A percentile compares a stretch with the other conserved stretches of the same genome.
These are phyloP conservation scores for Batkoa obscura DNA, from an alignment of 371 early-diverging fungal species.

Conservation along the genomic window DNA sequence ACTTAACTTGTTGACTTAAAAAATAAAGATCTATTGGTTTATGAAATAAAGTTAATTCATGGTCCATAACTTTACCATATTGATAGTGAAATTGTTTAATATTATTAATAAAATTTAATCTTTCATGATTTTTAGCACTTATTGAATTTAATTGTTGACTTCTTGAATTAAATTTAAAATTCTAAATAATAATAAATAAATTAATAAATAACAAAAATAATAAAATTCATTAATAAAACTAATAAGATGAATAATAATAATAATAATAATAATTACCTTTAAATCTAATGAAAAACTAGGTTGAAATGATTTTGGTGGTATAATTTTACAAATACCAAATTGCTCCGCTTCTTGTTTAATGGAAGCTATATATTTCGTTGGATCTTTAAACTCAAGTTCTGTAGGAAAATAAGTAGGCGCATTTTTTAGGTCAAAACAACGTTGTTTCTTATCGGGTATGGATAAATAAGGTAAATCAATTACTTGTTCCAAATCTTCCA, in stretches of 20 bases:
- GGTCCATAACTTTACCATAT: slow-evolving; percentile 39
- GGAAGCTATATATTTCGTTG: slow-evolving; percentile 63
- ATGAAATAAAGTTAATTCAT: slow-evolving; percentile 60
- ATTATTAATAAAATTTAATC: slow-evolving; percentile 78
- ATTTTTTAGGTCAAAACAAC: slow-evolving; percentile 43
- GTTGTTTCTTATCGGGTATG: slow-evolving; percentile 9
- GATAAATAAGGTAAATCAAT: background rate
- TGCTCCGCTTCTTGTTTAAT: slow-evolving; percentile 63
- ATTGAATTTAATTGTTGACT: slow-evolving; percentile 77
- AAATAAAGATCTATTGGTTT: slow-evolving; percentile 69
- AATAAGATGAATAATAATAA: background rate
- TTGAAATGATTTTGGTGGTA: slow-evolving; percentile 72
- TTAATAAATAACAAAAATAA: too few species aligned
- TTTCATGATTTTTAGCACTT: slow-evolving; percentile 72
- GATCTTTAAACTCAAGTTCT: slow-evolving; percentile 65
- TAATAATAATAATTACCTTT: slow-evolving; percentile 27
- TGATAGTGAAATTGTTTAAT: slow-evolving; percentile 73
- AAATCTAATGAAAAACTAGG: slow-evolving; percentile 73
- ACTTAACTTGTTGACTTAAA: slow-evolving; percentile 62
- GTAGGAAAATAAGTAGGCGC: slow-evolving; percentile 75
- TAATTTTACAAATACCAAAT: slow-evolving; percentile 79
- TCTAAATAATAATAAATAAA: slow-evolving; percentile 19
- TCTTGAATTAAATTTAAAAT: slow-evolving; percentile 75
- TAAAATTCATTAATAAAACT: too few species aligned
- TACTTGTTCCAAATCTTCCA: background rate